Evolutionary conservation across 768 basidiomycete species (phyloP), one percentile per base, ranked within the genome.

Genomic region (Kwoniella pini): DNA sequence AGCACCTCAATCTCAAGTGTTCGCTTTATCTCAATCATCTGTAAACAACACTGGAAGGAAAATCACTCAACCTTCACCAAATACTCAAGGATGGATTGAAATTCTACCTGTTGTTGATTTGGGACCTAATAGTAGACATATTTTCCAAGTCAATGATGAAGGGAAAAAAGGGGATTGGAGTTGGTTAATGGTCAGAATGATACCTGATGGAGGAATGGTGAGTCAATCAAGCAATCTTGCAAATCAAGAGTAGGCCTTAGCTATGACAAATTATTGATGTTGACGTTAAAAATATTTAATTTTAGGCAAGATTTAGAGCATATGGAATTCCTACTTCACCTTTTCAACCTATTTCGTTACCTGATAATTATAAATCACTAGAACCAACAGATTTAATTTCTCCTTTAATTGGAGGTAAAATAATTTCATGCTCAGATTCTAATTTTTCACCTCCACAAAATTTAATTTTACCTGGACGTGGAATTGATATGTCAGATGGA

Each of bases 131-230:
- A 87, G 88, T n/a, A 83, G 88, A 54, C 96, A 99, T 77, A 82
- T 97, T 31, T 98, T 97, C 83, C 84, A 84, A 60, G 82, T 93
- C 74, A 65, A 59, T 6, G 22, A 31, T 1, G 61, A 85, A 15
- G 69, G 74, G 81, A 12, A 84, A 85, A 0, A 57, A 39, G 69
- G 67, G 1, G 38, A 39, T 11, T 75, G 69, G 67, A 64, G 54
- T 28, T 69, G 65, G 28, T 40, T 99, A 60, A 96, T 90, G 79
- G 85, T 99, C 22, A 87, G 88, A 67, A 93, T 95, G 85, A 91
- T 92, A 79, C 96, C 96, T 2, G 96, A 99, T 71, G 96, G 96
- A 39, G 96, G 96, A 2, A 92, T 98, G 74, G 93, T 92, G 73
- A 80, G 88, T 81, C 42, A 50, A 27, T 46, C 46, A 13, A 36